phyloP scores from a whole-genome alignment of 129 eudicot species.

The Centella asiatica region DNA sequence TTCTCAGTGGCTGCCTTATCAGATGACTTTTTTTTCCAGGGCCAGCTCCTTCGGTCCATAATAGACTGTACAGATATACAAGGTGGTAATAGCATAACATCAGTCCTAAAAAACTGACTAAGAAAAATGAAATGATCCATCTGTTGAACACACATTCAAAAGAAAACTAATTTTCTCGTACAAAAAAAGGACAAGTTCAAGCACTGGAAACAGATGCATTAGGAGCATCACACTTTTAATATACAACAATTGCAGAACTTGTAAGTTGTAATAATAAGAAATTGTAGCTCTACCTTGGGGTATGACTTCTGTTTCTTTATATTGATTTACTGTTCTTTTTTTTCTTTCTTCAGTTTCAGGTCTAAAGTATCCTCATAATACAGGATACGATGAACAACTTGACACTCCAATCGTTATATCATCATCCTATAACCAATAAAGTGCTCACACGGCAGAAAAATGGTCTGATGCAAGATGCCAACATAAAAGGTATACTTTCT shows the following conservation, averaged over 20 bases:
- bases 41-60: conserved; percentile 98
- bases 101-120: neutral
- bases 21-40: conserved; percentile 94
- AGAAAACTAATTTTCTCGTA: neutral
- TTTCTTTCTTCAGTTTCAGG: neutral
- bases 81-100: neutral
- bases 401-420: neutral
- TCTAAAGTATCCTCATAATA: too few species aligned
- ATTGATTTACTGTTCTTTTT: neutral
- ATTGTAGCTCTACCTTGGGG: neutral
- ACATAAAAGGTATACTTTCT: neutral
- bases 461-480: neutral
- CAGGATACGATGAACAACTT: neutral
- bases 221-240: neutral
- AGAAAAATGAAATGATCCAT: neutral
- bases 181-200: too few species aligned
- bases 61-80: conserved; percentile 21
- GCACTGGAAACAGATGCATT: too few species aligned
- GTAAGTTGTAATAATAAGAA: neutral
- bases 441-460: neutral
- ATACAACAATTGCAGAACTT: neutral
- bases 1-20: conserved; percentile 64
- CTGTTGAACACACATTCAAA: neutral
- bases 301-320: too few species aligned
- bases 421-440: too few species aligned